phyloP scores from a whole-genome alignment of 495 filamentous ascomycete species.

The Lichenothelia convexa region DNA sequence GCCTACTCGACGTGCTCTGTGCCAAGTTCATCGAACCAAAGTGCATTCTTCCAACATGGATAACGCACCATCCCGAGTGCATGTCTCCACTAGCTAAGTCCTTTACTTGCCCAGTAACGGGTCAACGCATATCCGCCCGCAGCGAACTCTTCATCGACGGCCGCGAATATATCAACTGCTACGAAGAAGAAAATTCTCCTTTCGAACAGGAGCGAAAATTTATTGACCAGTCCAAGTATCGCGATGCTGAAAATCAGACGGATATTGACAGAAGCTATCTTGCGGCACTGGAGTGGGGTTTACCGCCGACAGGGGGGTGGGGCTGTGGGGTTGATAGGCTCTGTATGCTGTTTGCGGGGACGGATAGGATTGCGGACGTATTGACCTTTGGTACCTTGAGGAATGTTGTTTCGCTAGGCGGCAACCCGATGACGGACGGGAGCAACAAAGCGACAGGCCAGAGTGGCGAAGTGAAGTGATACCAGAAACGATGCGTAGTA shows the following conservation, averaged over 20 bases:
- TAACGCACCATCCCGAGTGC: slow-evolving; percentile 78
- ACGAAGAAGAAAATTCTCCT: slow-evolving; percentile 95
- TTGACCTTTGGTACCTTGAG: slow-evolving; percentile 73
- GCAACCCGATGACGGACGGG: no score
- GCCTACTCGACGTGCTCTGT: slow-evolving; percentile 72
- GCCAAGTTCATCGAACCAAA: slow-evolving; percentile 56
- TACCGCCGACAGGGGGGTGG: slow-evolving; percentile 93
- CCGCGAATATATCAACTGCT: slow-evolving; percentile 76
- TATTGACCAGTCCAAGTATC: slow-evolving; percentile 33
- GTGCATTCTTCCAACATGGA: slow-evolving; percentile 58
- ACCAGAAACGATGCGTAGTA: no score
- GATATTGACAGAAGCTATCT: slow-evolving; percentile 70
- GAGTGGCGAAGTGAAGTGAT: no score
- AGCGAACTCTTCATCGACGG: slow-evolving; percentile 75
- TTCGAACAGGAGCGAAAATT: slow-evolving; percentile 77
- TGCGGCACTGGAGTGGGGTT: slow-evolving; percentile 62
- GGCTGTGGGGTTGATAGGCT: slow-evolving; percentile 82
- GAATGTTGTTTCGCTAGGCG: slow-evolving; percentile 34
- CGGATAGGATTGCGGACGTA: slow-evolving; percentile 59
- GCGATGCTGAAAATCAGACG: slow-evolving; percentile 5
- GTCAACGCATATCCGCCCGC: slow-evolving; percentile 58
- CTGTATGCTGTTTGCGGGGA: slow-evolving; percentile 69
- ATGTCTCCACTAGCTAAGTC: slow-evolving; percentile 87
- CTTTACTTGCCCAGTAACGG: slow-evolving; percentile 39
- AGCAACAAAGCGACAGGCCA: no score